Evolutionary conservation across 192 early-diverging fungal genomes (phyloP), one percentile per base, ranked within the genome.

Genomic region (Anaeromyces robustus): DNA sequence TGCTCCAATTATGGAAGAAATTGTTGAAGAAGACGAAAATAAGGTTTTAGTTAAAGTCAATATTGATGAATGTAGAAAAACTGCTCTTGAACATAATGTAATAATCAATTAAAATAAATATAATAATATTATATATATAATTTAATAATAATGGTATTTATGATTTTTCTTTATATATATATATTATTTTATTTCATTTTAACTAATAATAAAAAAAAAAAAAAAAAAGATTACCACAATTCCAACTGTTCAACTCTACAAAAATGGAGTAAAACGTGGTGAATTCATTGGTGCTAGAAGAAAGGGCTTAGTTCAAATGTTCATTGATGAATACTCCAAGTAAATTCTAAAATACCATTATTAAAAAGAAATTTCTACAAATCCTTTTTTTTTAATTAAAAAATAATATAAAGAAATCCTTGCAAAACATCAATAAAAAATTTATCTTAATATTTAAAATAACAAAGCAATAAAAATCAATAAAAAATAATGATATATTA

Each of bases 11-110:
- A 84, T 96, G 29, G 83, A 88, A 13, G 89, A 91, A 59, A 87
- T 87, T 12, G 93, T 95, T 26, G 83, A 85, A 18, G 86, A 86
- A 28, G 86, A 92, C 68, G 89, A 88, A n/a, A 88, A 89, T 43
- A 89, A 92, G 0, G 89, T 91, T 14, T 83, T 96, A 79, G 90
- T 93, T 78, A 94, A 94, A 81, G 84, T 96, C 79, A 86, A 96
- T 81, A 89, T 94, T 32, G 95, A 96, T 82, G 87, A 92, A 39
- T 84, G 87, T 59, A 83, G 84, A n/a, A 79, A 88, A 9, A 82
- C 91, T 79, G 92, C 94, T 7, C 77, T 83, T 12, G 88, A 93
- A 80, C 93, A 91, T 83, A 82, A 87, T 79, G 91, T 94, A 86
- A 84, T n/a, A n/a, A n/a, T n/a, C n/a, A n/a, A n/a, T n/a, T 4